Conservation (phyloP, 1,284 basidiomycete genomes). For the Heterobasidion irregulare region DNA sequence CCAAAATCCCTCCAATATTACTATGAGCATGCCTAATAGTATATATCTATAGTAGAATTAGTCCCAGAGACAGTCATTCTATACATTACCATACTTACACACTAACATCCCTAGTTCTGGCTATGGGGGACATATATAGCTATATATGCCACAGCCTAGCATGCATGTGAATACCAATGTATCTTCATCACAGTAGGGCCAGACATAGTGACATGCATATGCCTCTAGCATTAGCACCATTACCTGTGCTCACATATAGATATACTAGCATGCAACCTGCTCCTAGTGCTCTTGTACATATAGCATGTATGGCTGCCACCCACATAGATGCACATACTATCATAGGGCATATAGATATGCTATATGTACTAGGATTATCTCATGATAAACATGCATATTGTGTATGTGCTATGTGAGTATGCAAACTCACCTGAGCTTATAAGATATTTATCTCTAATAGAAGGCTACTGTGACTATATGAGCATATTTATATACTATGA, state of each 20-base stretch:
- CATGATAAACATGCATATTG: constrained; percentile 41
- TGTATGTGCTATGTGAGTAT: constrained; percentile 46
- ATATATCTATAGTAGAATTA: too few relatives aligned
- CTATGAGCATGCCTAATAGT: too few relatives aligned
- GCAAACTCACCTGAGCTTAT: constrained; percentile 50
- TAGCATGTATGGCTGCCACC: constrained; percentile 19
- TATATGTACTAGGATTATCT: constrained; percentile 48
- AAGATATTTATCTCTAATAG: constrained; percentile 42
- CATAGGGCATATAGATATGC: background rate
- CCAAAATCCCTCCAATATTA: too few relatives aligned
- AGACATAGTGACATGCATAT: too few relatives aligned
- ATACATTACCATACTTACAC: background rate
- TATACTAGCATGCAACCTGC: constrained; percentile 15
- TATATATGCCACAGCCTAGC: background rate
- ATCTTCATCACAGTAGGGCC: too few relatives aligned
- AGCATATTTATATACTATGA: constrained; percentile 31
- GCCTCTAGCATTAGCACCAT: background rate
- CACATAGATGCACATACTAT: constrained; percentile 15
- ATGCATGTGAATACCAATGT: background rate
- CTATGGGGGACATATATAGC: too few relatives aligned
- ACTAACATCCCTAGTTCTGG: too few relatives aligned
- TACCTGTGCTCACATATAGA: background rate
- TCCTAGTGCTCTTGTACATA: constrained; percentile 21
- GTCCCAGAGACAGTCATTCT: background rate
- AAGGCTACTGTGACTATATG: constrained; percentile 44